Conservation (phyloP, 768 basidiomycete species). For the Pisolithus sp. region DNA sequence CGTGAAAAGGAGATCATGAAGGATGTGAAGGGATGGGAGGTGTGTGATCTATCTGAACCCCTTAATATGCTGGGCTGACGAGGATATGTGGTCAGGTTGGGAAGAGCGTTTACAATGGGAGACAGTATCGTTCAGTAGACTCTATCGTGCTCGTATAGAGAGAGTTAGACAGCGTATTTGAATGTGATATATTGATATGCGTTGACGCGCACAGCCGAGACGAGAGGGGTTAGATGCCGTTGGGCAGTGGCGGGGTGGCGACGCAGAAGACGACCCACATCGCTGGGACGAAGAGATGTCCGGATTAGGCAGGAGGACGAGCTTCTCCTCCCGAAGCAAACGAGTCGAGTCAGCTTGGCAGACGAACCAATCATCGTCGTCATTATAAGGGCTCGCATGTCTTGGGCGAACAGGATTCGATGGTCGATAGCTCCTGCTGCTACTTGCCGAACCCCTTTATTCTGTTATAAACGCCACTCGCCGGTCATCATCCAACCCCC, state of each 20-base stretch:
- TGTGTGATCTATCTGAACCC: slow-evolving; percentile 37
- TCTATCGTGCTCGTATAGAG: slow-evolving; percentile 54
- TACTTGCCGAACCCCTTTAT: slow-evolving; percentile 39
- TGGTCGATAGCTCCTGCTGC: slow-evolving; percentile 26
- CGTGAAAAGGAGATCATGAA: slow-evolving; percentile 92
- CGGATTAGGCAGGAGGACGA: background rate
- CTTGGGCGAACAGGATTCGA: slow-evolving; percentile 10
- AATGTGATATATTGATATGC: too few relatives aligned
- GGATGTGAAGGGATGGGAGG: slow-evolving; percentile 91
- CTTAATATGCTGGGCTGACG: slow-evolving; percentile 16
- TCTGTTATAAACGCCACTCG: slow-evolving; percentile 16
- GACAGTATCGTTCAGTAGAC: slow-evolving; percentile 56
- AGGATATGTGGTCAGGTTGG: slow-evolving; percentile 51
- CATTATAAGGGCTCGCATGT: too few relatives aligned
- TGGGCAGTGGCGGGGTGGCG: background rate
- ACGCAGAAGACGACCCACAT: background rate
- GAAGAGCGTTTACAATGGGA: slow-evolving; percentile 79
- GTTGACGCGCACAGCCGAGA: background rate
- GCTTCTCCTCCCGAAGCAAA: slow-evolving; percentile 22
- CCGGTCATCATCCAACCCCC: slow-evolving; percentile 14
- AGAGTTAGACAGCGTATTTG: background rate
- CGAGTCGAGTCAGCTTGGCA: slow-evolving; percentile 37
- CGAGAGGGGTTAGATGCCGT: background rate
- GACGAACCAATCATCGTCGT: slow-evolving; percentile 22
- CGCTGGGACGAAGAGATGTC: slow-evolving; percentile 4